Base-by-base conservation (phyloP, 1,284 basidiomycete species). In the Ceraceosorus bombacis region DNA sequence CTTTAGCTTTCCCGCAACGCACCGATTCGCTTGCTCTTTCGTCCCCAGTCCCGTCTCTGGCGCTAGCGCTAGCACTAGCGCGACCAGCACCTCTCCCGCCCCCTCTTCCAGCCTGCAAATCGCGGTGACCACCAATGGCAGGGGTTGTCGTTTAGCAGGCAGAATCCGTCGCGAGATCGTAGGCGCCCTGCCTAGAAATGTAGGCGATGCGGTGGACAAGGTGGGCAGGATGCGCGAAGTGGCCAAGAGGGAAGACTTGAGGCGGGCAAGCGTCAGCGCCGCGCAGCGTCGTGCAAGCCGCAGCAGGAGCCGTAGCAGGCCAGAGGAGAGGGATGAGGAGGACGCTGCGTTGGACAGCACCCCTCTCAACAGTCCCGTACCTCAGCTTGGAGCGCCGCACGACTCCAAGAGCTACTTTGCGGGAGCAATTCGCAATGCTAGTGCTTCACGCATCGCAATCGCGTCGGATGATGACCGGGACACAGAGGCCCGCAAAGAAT, bases 61-160 rank as follows among this genome's bases (percentile, higher is more conserved):
- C 12, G 41, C 12, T 12, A 27, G 13, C 12, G 41, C 12, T 12
- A 27, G n/a, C 4, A 50, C n/a, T 9, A 50, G 13, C 6, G 39
- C 15, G 41, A 54, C 27, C 2, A 52, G n/a, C 38, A 40, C 43
- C 10, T 27, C 8, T 13, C 15, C 40, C 12, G n/a, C 51, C 7
- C 46, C 60, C 5, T 27, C 59, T 5, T 71, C 83, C 5, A 85
- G 87, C 2, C 81, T 96, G 0, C 91, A 96, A 73, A 79, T 98
- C 9, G 89, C 88, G 0, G 84, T 97, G 0, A 90, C 90, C 0
- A 93, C 93, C 1, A 96, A 95, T 69, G 90, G 91, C 0, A 84
- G 88, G 62, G 94, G 93, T 1, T 97, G 94, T 73, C 81, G 94
- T 10, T 81, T 98, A 3, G 88, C 88, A 0, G 84, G 86, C 1